Percentiles rank a stretch among this genome's conserved stretches.
These are phyloP conservation scores for Phytopythium delawarense DNA, from an alignment of 352 stramenopile genomes.

Conservation along the genomic window DNA sequence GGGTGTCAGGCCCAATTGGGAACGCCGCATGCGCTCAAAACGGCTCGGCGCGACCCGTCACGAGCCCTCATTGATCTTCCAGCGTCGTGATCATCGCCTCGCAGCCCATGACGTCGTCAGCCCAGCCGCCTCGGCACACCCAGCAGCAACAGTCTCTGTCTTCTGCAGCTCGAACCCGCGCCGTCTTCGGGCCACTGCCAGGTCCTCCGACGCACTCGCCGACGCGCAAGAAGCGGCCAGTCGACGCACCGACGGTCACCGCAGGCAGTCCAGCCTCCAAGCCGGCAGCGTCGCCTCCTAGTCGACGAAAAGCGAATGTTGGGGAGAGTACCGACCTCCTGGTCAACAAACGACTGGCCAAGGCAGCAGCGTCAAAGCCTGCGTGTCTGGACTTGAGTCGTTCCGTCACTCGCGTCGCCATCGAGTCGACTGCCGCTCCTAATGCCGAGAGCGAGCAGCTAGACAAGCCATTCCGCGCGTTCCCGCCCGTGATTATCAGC, in stretches of 20 bases:
- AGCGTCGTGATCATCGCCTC: neutral
- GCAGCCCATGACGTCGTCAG: neutral
- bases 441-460: neutral
- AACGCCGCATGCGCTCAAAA: neutral
- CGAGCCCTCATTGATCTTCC: neutral
- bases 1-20: neutral
- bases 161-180: neutral
- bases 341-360: conserved; percentile 27
- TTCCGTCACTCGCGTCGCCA: neutral
- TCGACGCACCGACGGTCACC: neutral
- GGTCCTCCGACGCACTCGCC: neutral
- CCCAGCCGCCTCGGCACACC: neutral
- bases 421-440: neutral
- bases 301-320: neutral
- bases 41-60: neutral
- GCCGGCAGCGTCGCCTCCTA: neutral
- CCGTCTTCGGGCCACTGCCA: neutral
- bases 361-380: conserved; percentile 11
- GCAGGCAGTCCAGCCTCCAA: neutral
- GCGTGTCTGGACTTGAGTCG: conserved; percentile 41
- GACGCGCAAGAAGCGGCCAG: neutral
- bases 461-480: conserved; percentile 22
- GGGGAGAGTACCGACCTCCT: neutral
- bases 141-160: neutral
- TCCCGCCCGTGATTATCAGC: conserved; percentile 34